phyloP scores from a whole-genome alignment of 2,329 filamentous ascomycete genomes.

The Apiospora sp. region DNA sequence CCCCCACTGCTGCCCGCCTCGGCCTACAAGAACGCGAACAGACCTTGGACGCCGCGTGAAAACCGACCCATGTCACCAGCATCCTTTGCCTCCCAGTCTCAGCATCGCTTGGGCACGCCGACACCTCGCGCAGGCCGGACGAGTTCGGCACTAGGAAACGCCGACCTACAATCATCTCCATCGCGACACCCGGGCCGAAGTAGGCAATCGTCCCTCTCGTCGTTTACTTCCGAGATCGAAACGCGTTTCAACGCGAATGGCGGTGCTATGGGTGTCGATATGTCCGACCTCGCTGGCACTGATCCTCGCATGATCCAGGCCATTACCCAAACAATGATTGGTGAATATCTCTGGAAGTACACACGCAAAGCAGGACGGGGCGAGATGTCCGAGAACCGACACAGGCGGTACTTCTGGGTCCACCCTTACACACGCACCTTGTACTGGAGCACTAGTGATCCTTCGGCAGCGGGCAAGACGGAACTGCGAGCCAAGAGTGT shows the following conservation, averaged over 20 bases:
- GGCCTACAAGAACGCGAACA: constrained; percentile 59
- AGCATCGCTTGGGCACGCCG: constrained; percentile 53
- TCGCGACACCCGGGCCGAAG: constrained; percentile 51
- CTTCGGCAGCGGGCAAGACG: constrained; percentile 76
- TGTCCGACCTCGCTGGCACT: constrained; percentile 70
- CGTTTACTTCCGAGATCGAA: constrained; percentile 94
- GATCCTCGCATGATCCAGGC: constrained; percentile 99
- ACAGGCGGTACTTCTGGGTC: constrained; percentile 98
- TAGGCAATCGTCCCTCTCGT: constrained; percentile 88
- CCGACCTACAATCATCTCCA: constrained; percentile 60
- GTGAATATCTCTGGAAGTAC: constrained; percentile 99
- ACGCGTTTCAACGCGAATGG: constrained; percentile 88
- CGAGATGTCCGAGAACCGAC: constrained; percentile 87
- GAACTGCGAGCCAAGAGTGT: constrained; percentile 88
- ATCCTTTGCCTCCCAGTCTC: constrained; percentile 23
- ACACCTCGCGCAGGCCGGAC: constrained; percentile 63
- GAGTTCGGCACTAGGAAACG: constrained; percentile 55
- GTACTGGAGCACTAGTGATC: constrained; percentile 96
- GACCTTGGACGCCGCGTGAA: constrained; percentile 67
- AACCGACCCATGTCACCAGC: constrained; percentile 52
- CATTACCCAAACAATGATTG: constrained; percentile 99
- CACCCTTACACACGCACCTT: constrained; percentile 96
- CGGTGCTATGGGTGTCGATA: constrained; percentile 60
- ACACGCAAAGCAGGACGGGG: constrained; percentile 92
- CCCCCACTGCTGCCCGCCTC: constrained; percentile 87